Conservation (phyloP, 2,329 filamentous ascomycete species). For the Aureobasidium sp. region DNA sequence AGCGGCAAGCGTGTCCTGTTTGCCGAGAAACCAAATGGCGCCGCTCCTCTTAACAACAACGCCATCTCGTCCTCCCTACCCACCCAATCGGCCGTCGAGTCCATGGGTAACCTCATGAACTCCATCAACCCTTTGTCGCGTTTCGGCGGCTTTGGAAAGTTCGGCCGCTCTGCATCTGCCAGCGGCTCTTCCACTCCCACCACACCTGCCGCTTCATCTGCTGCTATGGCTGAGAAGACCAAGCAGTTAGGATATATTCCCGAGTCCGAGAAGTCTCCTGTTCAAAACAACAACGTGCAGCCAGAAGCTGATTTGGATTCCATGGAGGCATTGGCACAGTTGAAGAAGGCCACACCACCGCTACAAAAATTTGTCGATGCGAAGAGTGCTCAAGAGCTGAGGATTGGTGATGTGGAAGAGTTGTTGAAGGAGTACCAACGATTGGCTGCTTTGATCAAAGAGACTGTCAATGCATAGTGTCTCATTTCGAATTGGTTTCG, state of each 20-base stretch:
- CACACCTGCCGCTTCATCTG: conserved; percentile 26
- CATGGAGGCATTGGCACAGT: conserved; percentile 33
- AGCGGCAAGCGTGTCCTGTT: conserved; percentile 52
- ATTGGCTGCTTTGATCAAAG: conserved; percentile 34
- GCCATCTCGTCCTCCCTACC: conserved; percentile 5
- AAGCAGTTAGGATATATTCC: conserved; percentile 22
- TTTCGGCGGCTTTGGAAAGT: conserved; percentile 26
- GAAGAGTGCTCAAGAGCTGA: conserved; percentile 36
- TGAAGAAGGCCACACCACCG: conserved; percentile 38
- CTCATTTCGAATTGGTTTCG: no score
- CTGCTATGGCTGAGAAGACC: conserved; percentile 41
- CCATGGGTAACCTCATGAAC: conserved; percentile 23
- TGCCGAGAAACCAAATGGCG: conserved; percentile 4
- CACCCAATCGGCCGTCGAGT: conserved; percentile 16
- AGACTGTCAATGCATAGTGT: conserved; percentile 26
- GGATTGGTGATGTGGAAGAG: conserved; percentile 40
- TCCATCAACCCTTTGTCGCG: conserved; percentile 28
- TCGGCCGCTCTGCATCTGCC: conserved; percentile 20
- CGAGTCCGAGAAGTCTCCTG: conserved; percentile 16
- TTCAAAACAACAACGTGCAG: background rate
- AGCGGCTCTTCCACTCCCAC: conserved; percentile 19
- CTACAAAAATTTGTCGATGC: conserved; percentile 39
- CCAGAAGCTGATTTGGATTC: conserved; percentile 27
- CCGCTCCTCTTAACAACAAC: background rate
- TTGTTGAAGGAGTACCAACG: conserved; percentile 29